Evolutionary conservation across 768 basidiomycete genomes (phyloP), one percentile per base, ranked within the genome.

Genomic region (Grammothele lineata): DNA sequence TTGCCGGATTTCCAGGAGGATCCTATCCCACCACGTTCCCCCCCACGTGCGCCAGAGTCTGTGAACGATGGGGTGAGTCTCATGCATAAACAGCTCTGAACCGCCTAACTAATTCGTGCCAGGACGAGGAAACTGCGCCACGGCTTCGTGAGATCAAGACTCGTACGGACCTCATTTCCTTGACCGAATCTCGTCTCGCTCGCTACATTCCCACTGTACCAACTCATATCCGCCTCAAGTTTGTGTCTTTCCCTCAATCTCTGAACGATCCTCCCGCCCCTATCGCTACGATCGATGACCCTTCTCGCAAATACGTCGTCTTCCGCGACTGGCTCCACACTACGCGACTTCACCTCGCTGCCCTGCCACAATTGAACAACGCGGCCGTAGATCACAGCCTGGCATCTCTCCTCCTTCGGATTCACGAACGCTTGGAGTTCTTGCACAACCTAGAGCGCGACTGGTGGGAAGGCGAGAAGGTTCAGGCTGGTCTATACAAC

Each of bases 391-490:
- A 47, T 19, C 9, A 19, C 12, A 12, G 7, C n/a, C 18, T 39
- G 21, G 30, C 46, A 7, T 18, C 19, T 11, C 2, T 47, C 17
- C 12, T 35, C 1, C 22, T 30, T 7, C 19, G 17, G 21, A 1
- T 47, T n/a, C 10, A 35, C 3, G 32, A 39, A 1, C 30, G 39
- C 10, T n/a, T 24, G 10, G 21, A 30, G 1, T 11, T 22, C 1
- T 37, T 47, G 23, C 21, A 40, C 14, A 12, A 3, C 3, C 30
- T 33, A n/a, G 46, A 24, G 23, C 18, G 11, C 1, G 33, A 35
- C 14, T 40, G 21, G 11, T 47, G 46, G 46, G 46, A 47, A 10
- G 21, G 22, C 10, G 46, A 40, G 33, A 47, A 47, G 33, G 23
- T 47, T 1, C 22, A 33, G 4, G 24, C 32, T 22, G 33, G 39